These are phyloP conservation scores for Sisymbrium altissimum DNA, from an alignment of 345 rosid genomes.

Conservation along the genomic window DNA sequence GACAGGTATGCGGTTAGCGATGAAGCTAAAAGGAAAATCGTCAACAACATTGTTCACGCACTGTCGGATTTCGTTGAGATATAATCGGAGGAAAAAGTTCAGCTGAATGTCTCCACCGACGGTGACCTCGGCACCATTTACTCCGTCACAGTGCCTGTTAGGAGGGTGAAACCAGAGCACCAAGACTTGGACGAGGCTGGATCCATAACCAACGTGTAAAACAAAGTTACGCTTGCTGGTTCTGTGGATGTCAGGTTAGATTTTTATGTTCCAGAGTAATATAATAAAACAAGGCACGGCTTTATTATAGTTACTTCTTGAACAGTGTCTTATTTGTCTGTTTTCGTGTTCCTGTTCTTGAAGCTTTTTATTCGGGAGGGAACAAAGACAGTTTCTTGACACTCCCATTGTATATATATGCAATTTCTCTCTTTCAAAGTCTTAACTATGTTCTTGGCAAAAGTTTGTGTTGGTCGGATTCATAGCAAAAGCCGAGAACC, in stretches of 20 bases:
- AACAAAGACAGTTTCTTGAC: slow-evolving; percentile 26
- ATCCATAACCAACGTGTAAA: slow-evolving; percentile 64
- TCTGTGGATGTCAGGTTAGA: slow-evolving; percentile 89
- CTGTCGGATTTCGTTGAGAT: slow-evolving; percentile 92
- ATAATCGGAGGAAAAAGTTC: slow-evolving; percentile 93
- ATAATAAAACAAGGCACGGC: background rate
- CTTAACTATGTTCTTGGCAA: background rate
- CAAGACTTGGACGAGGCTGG: slow-evolving; percentile 63
- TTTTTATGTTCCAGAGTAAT: slow-evolving; percentile 75
- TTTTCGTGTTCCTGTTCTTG: slow-evolving; percentile 16
- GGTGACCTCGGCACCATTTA: slow-evolving; percentile 85
- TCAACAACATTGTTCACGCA: slow-evolving; percentile 67
- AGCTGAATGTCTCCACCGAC: slow-evolving; percentile 79
- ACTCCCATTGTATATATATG: slow-evolving; percentile 39
- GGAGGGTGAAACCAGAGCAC: slow-evolving; percentile 85
- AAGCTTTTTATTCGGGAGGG: slow-evolving; percentile 13
- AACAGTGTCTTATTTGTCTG: slow-evolving; percentile 16
- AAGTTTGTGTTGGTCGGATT: background rate
- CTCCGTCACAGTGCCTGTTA: slow-evolving; percentile 90
- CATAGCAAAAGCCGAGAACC: background rate
- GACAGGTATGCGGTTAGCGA: slow-evolving; percentile 94
- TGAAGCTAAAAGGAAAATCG: slow-evolving; percentile 85
- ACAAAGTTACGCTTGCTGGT: slow-evolving; percentile 72
- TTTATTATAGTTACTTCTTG: slow-evolving; percentile 8
- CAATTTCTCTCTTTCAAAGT: background rate